These are phyloP conservation scores for Phoma sp. DNA, from an alignment of 2,329 filamentous ascomycete species.

Conservation along the genomic window DNA sequence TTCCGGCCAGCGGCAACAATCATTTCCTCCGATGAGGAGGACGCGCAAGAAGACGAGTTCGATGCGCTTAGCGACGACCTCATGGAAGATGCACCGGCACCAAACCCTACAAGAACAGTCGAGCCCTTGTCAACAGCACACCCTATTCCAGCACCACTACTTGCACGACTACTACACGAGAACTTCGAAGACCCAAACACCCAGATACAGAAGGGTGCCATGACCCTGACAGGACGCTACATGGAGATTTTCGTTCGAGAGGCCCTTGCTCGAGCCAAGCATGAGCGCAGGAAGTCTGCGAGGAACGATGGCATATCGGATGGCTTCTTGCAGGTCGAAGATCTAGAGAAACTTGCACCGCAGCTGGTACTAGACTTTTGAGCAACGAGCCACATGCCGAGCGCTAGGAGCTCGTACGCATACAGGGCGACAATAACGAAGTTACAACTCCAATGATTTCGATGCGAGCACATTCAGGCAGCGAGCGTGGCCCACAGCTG, in stretches of 20 bases:
- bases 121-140: conserved; percentile 27
- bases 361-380: conserved; percentile 87
- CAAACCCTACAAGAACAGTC: conserved; percentile 20
- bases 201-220: conserved; percentile 52
- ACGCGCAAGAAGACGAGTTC: conserved; percentile 29
- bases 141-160: conserved; percentile 73
- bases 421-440: too few species aligned
- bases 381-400: conserved; percentile 15
- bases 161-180: conserved; percentile 79
- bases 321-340: conserved; percentile 83
- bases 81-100: conserved; percentile 34
- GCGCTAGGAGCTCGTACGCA: conserved; percentile 2
- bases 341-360: conserved; percentile 86
- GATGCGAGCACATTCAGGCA: neutral
- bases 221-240: conserved; percentile 80
- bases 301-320: conserved; percentile 49
- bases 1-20: conserved; percentile 35
- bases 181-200: conserved; percentile 67
- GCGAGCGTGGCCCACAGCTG: neutral
- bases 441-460: neutral
- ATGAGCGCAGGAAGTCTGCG: conserved; percentile 66
- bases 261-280: conserved; percentile 79
- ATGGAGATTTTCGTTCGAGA: conserved; percentile 91
- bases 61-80: conserved; percentile 36
- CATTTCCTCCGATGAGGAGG: conserved; percentile 43